These are phyloP conservation scores for Odontarrhena argentea DNA, from an alignment of 345 rosid genomes.

Conservation along the genomic window DNA sequence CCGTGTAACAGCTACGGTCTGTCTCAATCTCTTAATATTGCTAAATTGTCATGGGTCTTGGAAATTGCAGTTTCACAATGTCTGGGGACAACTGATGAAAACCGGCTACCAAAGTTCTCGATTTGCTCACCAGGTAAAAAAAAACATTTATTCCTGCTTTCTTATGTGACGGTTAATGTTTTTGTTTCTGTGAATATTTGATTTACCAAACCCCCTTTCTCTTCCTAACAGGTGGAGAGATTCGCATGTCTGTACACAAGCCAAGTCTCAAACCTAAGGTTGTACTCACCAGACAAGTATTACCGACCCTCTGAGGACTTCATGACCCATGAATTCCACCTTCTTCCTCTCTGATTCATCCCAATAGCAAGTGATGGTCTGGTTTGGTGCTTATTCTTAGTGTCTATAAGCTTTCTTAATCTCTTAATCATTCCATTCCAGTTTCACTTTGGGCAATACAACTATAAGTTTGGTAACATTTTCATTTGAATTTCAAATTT, in stretches of 20 bases:
- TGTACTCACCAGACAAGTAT: conserved; percentile 91
- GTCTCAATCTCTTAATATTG: not conserved
- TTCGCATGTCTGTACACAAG: conserved; percentile 96
- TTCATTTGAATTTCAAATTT: not conserved
- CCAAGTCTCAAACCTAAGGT: conserved; percentile 84
- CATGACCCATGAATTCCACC: conserved; percentile 92
- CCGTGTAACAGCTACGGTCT: not conserved
- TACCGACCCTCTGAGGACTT: conserved; percentile 92
- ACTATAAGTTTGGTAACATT: conserved; percentile 16
- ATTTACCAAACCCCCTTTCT: not conserved
- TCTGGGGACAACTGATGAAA: conserved; percentile 99
- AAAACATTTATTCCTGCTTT: not conserved
- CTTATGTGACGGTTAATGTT: not conserved
- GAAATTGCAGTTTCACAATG: conserved; percentile 72
- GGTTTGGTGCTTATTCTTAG: conserved; percentile 27
- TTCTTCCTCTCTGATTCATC: conserved; percentile 54
- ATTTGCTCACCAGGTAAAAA: conserved; percentile 91
- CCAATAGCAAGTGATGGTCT: conserved; percentile 11
- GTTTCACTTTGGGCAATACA: conserved; percentile 18
- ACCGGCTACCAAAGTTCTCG: conserved; percentile 97
- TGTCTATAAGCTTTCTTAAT: conserved; percentile 32
- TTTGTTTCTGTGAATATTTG: conserved; percentile 8
- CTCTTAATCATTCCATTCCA: not conserved
- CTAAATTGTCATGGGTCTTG: not conserved
- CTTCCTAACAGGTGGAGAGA: conserved; percentile 88